These are phyloP conservation scores for Pythium monospermum DNA, from an alignment of 352 stramenopile species.

Conservation along the genomic window DNA sequence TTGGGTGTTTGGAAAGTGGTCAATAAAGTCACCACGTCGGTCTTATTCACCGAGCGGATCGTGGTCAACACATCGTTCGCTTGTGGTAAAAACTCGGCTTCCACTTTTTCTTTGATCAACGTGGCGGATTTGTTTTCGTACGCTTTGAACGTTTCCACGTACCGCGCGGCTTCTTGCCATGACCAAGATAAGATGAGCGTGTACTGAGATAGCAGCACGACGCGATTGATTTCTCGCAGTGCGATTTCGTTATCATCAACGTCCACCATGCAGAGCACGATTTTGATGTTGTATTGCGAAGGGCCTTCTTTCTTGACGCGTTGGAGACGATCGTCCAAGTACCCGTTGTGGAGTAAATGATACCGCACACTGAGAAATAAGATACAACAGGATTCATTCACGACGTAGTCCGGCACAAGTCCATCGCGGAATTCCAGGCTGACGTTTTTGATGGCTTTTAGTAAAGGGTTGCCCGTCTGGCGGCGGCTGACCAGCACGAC, in stretches of 20 bases:
- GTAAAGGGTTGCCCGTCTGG: conserved; percentile 93
- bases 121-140: conserved; percentile 95
- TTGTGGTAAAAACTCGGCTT: conserved; percentile 88
- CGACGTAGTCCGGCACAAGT: conserved; percentile 94
- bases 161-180: conserved; percentile 91
- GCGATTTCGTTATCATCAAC: conserved; percentile 92
- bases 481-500: conserved; percentile 73
- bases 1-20: conserved; percentile 89
- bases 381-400: conserved; percentile 85
- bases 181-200: conserved; percentile 94
- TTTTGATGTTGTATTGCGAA: conserved; percentile 74
- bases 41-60: conserved; percentile 94
- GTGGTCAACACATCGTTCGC: conserved; percentile 89
- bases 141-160: conserved; percentile 95
- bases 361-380: conserved; percentile 91
- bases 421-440: conserved; percentile 86
- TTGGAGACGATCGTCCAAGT: conserved; percentile 89
- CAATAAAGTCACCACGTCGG: conserved; percentile 90
- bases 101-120: conserved; percentile 93
- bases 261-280: conserved; percentile 95
- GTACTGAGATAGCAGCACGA: conserved; percentile 88
- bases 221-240: conserved; percentile 91
- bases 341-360: conserved; percentile 84
- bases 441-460: conserved; percentile 92
- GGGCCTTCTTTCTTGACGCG: conserved; percentile 81